Evolutionary conservation across 2,329 filamentous ascomycete species (phyloP), one percentile per base, ranked within the genome.

Genomic region (Fusarium robinianum): DNA sequence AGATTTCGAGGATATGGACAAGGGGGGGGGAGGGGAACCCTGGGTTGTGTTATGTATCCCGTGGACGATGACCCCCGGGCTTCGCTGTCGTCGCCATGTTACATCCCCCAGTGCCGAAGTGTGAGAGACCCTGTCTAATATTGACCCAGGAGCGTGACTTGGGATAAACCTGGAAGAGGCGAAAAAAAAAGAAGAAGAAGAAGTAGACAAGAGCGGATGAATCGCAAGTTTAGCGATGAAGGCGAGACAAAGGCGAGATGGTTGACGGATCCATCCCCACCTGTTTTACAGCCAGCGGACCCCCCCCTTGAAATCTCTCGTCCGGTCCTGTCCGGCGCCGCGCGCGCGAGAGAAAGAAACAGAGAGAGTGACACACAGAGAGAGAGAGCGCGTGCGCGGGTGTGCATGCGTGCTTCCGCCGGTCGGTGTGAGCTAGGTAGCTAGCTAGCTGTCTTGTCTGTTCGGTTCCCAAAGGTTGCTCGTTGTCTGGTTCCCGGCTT

Each of bases 401-500:
- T 22, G 27, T 30, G 21, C n/a, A n/a, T 32, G 10, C 29, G 7
- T 39, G n/a, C 27, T 17, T 21, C 24, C 27, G 24, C 26, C 12
- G 31, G 16, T 25, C 31, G 23, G 24, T 18, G 21, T 29, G 29
- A n/a, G n/a, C n/a, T n/a, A n/a, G n/a, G n/a, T n/a, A n/a, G n/a
- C n/a, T n/a, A n/a, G n/a, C n/a, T n/a, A n/a, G n/a, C n/a, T 22
- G 38, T 25, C 15, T 26, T 26, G 33, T 36, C 33, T 18, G 10
- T 25, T 19, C 55, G 8, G 23, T 55, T 55, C 47, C 52, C 48
- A n/a, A n/a, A n/a, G n/a, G 48, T 52, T 51, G 31, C 37, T 53
- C 52, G 51, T 55, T 48, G 37, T 53, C 36, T 39, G 39, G 42
- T 41, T 40, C 22, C 38, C 36, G 34, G 32, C 33, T 30, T 42